Evolutionary conservation across 805 yeast genomes (phyloP).

Genomic region (Priceomyces medius): DNA sequence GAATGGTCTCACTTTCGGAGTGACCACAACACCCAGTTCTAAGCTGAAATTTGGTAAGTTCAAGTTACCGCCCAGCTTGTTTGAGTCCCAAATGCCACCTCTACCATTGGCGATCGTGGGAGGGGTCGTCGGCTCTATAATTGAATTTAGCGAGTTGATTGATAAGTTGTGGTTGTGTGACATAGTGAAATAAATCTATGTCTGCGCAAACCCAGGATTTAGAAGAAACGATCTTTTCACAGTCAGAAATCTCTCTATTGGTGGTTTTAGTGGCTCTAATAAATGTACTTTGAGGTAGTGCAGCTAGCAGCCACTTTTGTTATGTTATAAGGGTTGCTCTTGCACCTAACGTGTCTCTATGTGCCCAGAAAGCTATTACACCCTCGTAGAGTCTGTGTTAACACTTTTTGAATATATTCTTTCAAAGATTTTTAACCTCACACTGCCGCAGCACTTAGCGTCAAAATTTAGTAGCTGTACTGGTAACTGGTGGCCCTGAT

Average conservation of each 20-base stretch:
- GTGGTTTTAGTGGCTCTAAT: background rate
- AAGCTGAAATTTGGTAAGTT: conserved; percentile 28
- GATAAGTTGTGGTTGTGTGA: conserved; percentile 35
- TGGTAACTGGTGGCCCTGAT: background rate
- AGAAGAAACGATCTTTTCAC: too few relatives aligned
- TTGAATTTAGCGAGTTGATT: conserved; percentile 43
- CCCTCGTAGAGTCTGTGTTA: too few relatives aligned
- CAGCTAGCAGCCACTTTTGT: too few relatives aligned
- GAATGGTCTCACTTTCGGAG: background rate
- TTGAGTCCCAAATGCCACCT: conserved; percentile 31
- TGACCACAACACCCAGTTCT: conserved; percentile 13
- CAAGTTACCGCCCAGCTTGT: conserved; percentile 24
- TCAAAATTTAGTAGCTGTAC: background rate
- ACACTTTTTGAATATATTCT: too few relatives aligned
- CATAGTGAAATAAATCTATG: conserved; percentile 1
- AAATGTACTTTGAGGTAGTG: background rate
- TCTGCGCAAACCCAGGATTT: background rate
- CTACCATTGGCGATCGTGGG: conserved; percentile 24
- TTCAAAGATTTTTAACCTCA: too few relatives aligned
- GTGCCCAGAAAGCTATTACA: too few relatives aligned
- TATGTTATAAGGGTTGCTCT: too few relatives aligned
- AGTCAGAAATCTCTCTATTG: too few relatives aligned
- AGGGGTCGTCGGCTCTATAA: conserved; percentile 55
- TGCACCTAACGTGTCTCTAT: too few relatives aligned
- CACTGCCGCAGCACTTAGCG: background rate